Percentiles rank a stretch among this genome's conserved stretches.
These are phyloP conservation scores for Puccinia novopanici DNA, from an alignment of 1,284 basidiomycete genomes.

Conservation along the genomic window DNA sequence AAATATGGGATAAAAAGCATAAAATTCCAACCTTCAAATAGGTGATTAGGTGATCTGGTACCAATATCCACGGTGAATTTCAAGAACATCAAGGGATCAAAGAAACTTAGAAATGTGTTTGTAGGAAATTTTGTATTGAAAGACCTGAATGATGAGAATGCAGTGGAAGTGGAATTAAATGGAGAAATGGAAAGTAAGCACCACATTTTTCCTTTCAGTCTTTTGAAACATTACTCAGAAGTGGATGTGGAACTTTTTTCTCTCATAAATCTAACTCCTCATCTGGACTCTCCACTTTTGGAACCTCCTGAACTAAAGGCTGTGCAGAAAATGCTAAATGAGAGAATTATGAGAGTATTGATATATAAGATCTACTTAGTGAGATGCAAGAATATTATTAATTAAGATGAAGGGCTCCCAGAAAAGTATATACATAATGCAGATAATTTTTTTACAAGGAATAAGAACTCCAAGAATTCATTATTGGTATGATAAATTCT, in stretches of 20 bases:
- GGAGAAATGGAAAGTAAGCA: constrained; percentile 12
- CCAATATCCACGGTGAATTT: constrained; percentile 14
- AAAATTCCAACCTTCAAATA: constrained; percentile 16
- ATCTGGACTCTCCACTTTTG: background rate
- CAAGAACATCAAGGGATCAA: background rate
- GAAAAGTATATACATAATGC: background rate
- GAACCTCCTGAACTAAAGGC: background rate
- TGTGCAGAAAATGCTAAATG: too few relatives aligned
- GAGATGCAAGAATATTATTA: background rate
- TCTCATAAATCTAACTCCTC: background rate
- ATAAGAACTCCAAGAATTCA: background rate
- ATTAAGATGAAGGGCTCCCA: background rate
- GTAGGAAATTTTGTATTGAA: background rate
- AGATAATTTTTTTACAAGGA: background rate
- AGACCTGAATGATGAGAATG: background rate
- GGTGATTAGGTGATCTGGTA: constrained; percentile 3
- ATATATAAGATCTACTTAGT: background rate
- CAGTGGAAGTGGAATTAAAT: constrained; percentile 10
- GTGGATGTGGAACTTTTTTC: background rate
- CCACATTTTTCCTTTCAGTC: background rate
- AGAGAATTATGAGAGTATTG: background rate
- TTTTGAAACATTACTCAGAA: background rate
- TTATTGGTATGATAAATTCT: background rate
- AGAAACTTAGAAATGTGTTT: constrained; percentile 18
- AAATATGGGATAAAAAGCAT: constrained; percentile 21